A percentile compares a stretch with the other conserved stretches of the same genome.
phyloP scores from a whole-genome alignment of 257 asterid species.

The Solanum virginianum region DNA sequence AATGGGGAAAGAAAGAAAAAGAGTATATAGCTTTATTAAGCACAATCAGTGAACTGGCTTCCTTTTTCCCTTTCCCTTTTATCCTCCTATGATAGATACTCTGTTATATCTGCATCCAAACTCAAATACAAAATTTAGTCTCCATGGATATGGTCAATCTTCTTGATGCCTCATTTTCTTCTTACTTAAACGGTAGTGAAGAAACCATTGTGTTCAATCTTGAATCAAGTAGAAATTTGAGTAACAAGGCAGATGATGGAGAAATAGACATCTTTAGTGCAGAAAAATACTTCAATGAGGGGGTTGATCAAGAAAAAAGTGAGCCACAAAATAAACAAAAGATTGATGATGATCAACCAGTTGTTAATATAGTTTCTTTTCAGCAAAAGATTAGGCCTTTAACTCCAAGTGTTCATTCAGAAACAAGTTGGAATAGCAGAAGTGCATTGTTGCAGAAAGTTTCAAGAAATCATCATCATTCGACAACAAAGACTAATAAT shows the following conservation, averaged over 20 bases:
- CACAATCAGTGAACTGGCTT: neutral
- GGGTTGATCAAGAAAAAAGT: slow-evolving; percentile 3
- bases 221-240: slow-evolving; percentile 13
- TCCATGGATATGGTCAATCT: slow-evolving; percentile 28
- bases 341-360: slow-evolving; percentile 20
- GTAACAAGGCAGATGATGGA: slow-evolving; percentile 26
- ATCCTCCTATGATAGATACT: neutral
- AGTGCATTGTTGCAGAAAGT: slow-evolving; percentile 24
- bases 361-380: slow-evolving; percentile 1
- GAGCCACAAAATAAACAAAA: slow-evolving; percentile 5
- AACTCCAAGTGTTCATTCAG: slow-evolving; percentile 49
- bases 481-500: slow-evolving; percentile 4
- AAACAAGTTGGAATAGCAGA: slow-evolving; percentile 52
- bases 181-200: slow-evolving; percentile 37
- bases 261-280: slow-evolving; percentile 78
- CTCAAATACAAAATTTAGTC: neutral
- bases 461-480: slow-evolving; percentile 15
- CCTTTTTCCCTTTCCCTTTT: neutral
- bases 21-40: neutral
- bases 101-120: neutral
- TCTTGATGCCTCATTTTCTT: slow-evolving; percentile 42
- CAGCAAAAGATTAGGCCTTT: slow-evolving; percentile 9
- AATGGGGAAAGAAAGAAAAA: neutral
- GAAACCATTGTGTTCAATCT: slow-evolving; percentile 26
- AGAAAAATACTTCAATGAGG: slow-evolving; percentile 61